phyloP scores from a whole-genome alignment of 1,284 basidiomycete species.

The Inonotus obliquus region DNA sequence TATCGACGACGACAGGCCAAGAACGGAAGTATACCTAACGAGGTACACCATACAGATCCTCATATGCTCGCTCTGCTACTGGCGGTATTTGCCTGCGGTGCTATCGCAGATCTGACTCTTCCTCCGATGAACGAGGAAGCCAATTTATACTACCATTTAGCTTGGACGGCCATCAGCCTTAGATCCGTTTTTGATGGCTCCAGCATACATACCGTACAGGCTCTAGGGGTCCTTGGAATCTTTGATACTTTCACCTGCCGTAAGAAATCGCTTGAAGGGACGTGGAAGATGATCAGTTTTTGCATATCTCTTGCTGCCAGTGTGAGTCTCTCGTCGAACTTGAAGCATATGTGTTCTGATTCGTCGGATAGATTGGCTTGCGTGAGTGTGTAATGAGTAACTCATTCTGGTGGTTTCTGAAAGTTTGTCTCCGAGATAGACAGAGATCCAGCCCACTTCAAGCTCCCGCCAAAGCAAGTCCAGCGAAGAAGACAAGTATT shows the following conservation, averaged over 20 bases:
- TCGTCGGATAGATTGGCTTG: conserved; percentile 6
- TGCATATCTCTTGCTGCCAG: conserved; percentile 25
- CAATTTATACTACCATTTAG: conserved; percentile 23
- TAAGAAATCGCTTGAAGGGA: conserved; percentile 9
- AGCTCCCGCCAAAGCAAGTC: background rate
- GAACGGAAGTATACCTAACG: background rate
- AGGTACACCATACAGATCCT: background rate
- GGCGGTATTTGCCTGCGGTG: conserved; percentile 21
- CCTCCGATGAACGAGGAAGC: conserved; percentile 23
- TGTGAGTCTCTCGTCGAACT: conserved; percentile 19
- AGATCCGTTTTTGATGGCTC: conserved; percentile 21
- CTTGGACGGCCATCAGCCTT: conserved; percentile 23
- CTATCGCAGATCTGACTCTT: conserved; percentile 22
- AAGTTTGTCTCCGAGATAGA: background rate
- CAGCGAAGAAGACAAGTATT: conserved; percentile 10
- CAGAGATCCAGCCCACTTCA: conserved; percentile 14
- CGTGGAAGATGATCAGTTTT: conserved; percentile 26
- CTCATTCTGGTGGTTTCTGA: background rate
- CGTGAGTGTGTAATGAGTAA: background rate
- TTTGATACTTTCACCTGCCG: conserved; percentile 8
- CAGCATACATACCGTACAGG: conserved; percentile 17
- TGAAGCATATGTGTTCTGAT: background rate
- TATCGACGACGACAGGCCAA: background rate
- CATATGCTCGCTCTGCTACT: conserved; percentile 21
- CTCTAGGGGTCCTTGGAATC: conserved; percentile 10